Conservation (phyloP, 2,329 filamentous ascomycete genomes). For the Orbilia oligospora region DNA sequence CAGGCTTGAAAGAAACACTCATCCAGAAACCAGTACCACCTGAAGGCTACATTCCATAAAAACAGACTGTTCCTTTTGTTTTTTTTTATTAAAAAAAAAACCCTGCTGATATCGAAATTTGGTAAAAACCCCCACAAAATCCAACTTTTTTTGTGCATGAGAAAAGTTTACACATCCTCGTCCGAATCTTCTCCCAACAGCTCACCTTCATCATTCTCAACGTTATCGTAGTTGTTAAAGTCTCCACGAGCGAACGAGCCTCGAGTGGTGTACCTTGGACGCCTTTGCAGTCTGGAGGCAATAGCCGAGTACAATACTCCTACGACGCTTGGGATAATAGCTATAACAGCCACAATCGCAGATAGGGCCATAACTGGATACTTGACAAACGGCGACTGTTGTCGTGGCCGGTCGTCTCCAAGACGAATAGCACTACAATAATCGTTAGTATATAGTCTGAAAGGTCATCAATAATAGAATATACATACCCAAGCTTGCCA, state of each 20-base stretch:
- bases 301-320: slow-evolving; percentile 80
- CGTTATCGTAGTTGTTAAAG: slow-evolving; percentile 85
- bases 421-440: slow-evolving; percentile 76
- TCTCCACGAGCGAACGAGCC: slow-evolving; percentile 92
- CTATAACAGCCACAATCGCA: slow-evolving; percentile 74
- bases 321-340: slow-evolving; percentile 77
- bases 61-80: slow-evolving; percentile 2
- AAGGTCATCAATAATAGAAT: slow-evolving; percentile 60
- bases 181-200: slow-evolving; percentile 93
- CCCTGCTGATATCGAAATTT: slow-evolving; percentile 10
- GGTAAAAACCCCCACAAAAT: slow-evolving; percentile 21
- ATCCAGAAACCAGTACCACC: slow-evolving; percentile 33
- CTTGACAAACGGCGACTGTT: slow-evolving; percentile 80
- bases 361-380: slow-evolving; percentile 84
- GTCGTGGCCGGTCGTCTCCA: slow-evolving; percentile 73
- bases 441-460: slow-evolving; percentile 22
- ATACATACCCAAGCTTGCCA: slow-evolving; percentile 81
- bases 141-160: slow-evolving; percentile 14
- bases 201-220: slow-evolving; percentile 95
- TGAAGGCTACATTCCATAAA: not conserved
- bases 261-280: slow-evolving; percentile 84
- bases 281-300: slow-evolving; percentile 72
- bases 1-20: slow-evolving; percentile 43
- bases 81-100: not conserved
- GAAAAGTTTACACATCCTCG: slow-evolving; percentile 77